Evolutionary conservation across 164 flowering plant genomes (phyloP).

Genomic region (Brasenia schreberi): DNA sequence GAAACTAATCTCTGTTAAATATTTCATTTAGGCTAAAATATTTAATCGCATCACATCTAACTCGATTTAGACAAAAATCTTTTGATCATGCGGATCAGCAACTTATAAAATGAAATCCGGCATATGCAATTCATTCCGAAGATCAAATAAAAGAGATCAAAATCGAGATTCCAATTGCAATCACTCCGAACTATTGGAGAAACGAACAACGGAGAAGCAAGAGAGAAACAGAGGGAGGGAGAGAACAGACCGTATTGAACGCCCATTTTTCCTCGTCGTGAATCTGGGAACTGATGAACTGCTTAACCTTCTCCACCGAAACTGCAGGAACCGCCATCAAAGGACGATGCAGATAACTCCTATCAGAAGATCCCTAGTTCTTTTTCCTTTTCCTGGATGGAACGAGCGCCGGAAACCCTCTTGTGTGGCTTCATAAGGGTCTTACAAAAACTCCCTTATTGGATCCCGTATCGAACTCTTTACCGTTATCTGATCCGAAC

Average conservation of each 20-base stretch:
- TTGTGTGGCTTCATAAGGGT: too few relatives aligned
- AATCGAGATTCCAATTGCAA: not conserved
- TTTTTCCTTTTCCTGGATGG: too few relatives aligned
- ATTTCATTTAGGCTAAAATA: too few relatives aligned
- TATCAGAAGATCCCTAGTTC: too few relatives aligned
- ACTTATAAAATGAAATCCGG: not conserved
- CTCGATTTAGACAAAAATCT: not conserved
- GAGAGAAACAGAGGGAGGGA: not conserved
- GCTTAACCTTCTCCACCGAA: constrained; percentile 35
- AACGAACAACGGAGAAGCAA: not conserved
- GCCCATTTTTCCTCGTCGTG: constrained; percentile 62
- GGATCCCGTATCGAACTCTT: too few relatives aligned
- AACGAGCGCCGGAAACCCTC: too few relatives aligned
- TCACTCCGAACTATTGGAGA: not conserved
- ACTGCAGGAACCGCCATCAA: constrained; percentile 25
- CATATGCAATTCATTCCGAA: not conserved
- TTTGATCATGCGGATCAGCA: not conserved
- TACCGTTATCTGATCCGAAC: too few relatives aligned
- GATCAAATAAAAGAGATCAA: not conserved
- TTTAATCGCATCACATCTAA: too few relatives aligned
- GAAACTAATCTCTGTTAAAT: too few relatives aligned
- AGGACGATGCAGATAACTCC: too few relatives aligned
- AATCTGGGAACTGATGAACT: constrained; percentile 41
- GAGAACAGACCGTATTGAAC: constrained; percentile 29
- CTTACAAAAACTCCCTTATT: too few relatives aligned